These are phyloP conservation scores for Verbena officinalis DNA, from an alignment of 257 asterid species.

Conservation along the genomic window DNA sequence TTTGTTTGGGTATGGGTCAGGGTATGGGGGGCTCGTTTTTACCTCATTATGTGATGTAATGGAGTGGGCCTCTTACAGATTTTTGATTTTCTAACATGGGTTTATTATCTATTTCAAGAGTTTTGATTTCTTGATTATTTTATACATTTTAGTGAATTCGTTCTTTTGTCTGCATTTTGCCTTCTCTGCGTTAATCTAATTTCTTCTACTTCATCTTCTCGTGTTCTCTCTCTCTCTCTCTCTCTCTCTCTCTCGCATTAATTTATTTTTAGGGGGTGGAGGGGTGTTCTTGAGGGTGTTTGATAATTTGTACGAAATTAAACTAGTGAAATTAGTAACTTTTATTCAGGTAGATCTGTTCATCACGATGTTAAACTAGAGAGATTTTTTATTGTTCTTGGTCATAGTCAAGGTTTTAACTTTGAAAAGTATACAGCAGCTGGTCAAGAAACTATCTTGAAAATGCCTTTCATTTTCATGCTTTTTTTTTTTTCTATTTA, in stretches of 20 bases:
- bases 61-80: background rate
- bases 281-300: too few species aligned
- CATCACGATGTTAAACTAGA: conserved; percentile 17
- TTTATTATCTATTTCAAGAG: background rate
- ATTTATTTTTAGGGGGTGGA: background rate
- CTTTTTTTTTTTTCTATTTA: background rate
- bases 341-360: conserved; percentile 37
- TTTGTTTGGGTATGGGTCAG: background rate
- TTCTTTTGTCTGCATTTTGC: background rate
- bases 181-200: too few species aligned
- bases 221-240: background rate
- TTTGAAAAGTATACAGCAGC: background rate
- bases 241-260: background rate
- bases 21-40: background rate
- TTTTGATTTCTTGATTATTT: conserved; percentile 7
- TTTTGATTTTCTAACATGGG: background rate
- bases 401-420: background rate
- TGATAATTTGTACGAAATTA: too few species aligned
- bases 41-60: background rate
- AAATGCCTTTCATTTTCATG: background rate
- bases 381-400: background rate
- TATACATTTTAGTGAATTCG: conserved; percentile 6
- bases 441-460: background rate
- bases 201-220: background rate
- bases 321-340: background rate